Base-by-base conservation (phyloP, 2,329 filamentous ascomycete species). In the Sclerotiophoma versabilis region DNA sequence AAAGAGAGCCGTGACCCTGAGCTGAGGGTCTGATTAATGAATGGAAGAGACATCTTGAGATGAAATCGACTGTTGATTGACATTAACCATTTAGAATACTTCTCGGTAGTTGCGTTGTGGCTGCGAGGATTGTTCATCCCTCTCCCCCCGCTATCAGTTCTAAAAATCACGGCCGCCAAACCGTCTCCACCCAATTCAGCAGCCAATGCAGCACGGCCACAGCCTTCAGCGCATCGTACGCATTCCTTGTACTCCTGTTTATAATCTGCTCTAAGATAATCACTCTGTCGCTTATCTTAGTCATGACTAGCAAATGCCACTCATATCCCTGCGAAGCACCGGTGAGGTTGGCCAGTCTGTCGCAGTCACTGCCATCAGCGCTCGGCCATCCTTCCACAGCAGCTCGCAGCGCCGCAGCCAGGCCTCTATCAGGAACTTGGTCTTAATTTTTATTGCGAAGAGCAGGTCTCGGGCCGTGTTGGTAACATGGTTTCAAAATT, bases 111-210 rank as follows among this genome's bases (percentile, higher is more conserved):
- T n/a, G n/a, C n/a, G n/a, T n/a, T n/a, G n/a, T n/a, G n/a, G n/a
- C n/a, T n/a, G n/a, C n/a, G n/a, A n/a, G n/a, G n/a, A n/a, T n/a
- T n/a, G n/a, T 46, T 48, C 33, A 48, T 48, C 33, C 33, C 15
- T 30, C 44, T 23, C 38, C 33, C 22, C 32, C 41, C 41, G 41
- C 42, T 30, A 58, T 46, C 22, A 67, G 48, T 23, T 50, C 50
- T 49, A 65, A 53, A 45, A 70, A 54, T 59, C 63, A 67, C 46
- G 65, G 65, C 33, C 61, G 59, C 67, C 63, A 70, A 19, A 66
- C 59, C 27, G 27, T 64, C 62, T 65, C 62, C 15, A 17, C 32
- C 32, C 32, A 34, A 34, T 34, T 11, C 26, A 65, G 60, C 63
- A 61, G 50, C 65, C 53, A 68, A 49, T 70, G 62, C 30, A 69